Conservation (phyloP, 305 asterid species). For the Fraxinus nigra region DNA sequence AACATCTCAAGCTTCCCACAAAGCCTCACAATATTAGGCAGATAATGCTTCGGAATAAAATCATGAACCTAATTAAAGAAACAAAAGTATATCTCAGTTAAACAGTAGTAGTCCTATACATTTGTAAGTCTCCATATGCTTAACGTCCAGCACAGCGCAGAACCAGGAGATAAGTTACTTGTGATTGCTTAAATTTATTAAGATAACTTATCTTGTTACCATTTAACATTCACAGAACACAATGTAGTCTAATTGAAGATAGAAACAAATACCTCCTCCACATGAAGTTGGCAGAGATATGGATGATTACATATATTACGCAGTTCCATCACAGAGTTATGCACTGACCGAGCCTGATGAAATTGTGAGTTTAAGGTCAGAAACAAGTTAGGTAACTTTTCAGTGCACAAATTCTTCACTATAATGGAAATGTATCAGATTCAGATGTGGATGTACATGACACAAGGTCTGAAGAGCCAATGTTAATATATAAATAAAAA, state of each 20-base stretch:
- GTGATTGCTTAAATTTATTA: conserved; percentile 16
- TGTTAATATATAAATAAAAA: neutral
- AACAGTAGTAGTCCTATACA: conserved; percentile 7
- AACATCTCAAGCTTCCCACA: conserved; percentile 99
- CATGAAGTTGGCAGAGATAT: conserved; percentile 97
- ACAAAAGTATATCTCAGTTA: conserved; percentile 3
- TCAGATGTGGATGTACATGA: neutral
- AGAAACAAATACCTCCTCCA: conserved; percentile 77
- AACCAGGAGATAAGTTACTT: neutral
- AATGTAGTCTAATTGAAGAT: conserved; percentile 19
- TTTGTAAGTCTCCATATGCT: conserved; percentile 16
- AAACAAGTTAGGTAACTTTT: neutral
- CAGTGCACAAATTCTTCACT: neutral
- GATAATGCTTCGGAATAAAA: conserved; percentile 82
- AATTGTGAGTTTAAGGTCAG: conserved; percentile 23
- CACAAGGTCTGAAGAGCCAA: neutral
- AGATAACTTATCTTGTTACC: conserved; percentile 1
- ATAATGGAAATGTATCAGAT: neutral
- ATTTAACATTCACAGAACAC: neutral
- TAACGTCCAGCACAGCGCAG: neutral
- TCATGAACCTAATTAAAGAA: conserved; percentile 70
- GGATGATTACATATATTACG: conserved; percentile 99
- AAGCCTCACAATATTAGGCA: conserved; percentile 78
- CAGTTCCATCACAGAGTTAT: conserved; percentile 97
- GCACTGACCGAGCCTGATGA: conserved; percentile 87